phyloP scores from a whole-genome alignment of 2,329 filamentous ascomycete species.

The Rosellinia necatrix region DNA sequence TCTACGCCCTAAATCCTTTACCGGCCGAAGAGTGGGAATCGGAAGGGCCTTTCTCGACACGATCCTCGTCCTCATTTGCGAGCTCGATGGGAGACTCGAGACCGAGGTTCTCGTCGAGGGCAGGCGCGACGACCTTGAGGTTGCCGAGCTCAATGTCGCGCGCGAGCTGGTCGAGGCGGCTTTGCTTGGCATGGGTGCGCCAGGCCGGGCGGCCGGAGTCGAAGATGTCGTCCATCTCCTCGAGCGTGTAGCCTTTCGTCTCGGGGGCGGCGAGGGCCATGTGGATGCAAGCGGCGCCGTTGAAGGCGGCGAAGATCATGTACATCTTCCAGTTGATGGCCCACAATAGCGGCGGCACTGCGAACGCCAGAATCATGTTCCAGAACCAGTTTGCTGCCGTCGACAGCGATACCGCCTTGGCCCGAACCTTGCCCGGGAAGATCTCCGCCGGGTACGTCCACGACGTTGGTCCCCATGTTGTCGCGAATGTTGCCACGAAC shows the following conservation, averaged over 20 bases:
- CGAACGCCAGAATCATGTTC: constrained; percentile 61
- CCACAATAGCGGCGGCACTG: constrained; percentile 54
- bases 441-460: constrained; percentile 66
- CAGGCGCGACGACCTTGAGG: constrained; percentile 42
- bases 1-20: no score
- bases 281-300: constrained; percentile 69
- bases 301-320: constrained; percentile 77
- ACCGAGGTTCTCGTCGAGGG: background rate
- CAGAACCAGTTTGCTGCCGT: constrained; percentile 66
- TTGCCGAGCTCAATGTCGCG: constrained; percentile 54
- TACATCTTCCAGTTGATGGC: constrained; percentile 69
- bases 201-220: constrained; percentile 62
- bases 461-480: constrained; percentile 42
- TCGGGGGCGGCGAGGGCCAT: constrained; percentile 67
- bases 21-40: no score
- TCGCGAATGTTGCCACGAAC: constrained; percentile 71
- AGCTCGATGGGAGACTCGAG: no score
- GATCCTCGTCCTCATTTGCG: no score
- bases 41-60: no score
- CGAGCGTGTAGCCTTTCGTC: constrained; percentile 74
- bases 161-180: constrained; percentile 52
- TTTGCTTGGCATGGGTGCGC: constrained; percentile 51
- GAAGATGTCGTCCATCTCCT: constrained; percentile 79
- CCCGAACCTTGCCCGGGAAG: constrained; percentile 64
- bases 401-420: constrained; percentile 65